phyloP scores from a whole-genome alignment of 768 basidiomycete species.

The Lentinula lateritia region DNA sequence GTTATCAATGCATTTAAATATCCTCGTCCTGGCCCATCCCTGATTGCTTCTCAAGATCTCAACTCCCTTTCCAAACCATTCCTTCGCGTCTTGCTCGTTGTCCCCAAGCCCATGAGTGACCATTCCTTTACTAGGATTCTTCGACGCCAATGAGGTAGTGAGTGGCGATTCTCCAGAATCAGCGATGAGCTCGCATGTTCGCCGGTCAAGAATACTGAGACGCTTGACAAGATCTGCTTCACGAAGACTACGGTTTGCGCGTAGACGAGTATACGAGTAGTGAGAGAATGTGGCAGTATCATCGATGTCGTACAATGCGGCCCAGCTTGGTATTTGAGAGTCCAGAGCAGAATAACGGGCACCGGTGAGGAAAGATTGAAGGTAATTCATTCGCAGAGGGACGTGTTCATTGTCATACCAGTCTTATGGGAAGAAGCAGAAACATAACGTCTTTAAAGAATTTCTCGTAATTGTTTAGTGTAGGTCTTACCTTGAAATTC shows the following conservation, averaged over 20 bases:
- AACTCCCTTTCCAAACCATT: conserved; percentile 19
- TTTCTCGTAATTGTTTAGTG: background rate
- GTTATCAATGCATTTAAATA: conserved; percentile 35
- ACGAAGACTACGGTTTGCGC: conserved; percentile 36
- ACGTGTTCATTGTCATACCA: conserved; percentile 58
- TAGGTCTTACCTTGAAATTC: conserved; percentile 43
- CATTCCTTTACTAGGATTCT: conserved; percentile 23
- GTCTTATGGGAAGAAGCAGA: conserved; percentile 21
- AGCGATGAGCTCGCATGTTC: conserved; percentile 28
- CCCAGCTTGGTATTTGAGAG: conserved; percentile 32
- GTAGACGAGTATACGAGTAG: conserved; percentile 37
- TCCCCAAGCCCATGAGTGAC: conserved; percentile 26
- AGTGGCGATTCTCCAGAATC: conserved; percentile 27
- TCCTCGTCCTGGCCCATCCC: conserved; percentile 35
- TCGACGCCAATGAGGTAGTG: conserved; percentile 25
- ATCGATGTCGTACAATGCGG: conserved; percentile 46
- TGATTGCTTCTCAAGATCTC: conserved; percentile 15
- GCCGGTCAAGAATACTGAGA: conserved; percentile 39
- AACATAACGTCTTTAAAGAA: background rate
- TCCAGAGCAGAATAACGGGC: conserved; percentile 39
- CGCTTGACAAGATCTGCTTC: conserved; percentile 35
- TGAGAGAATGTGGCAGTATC: conserved; percentile 34
- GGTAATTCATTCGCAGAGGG: conserved; percentile 40
- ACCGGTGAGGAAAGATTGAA: conserved; percentile 41
- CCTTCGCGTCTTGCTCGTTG: conserved; percentile 4